Conservation (phyloP, 2,329 filamentous ascomycete species). For the Cytospora piceicola region DNA sequence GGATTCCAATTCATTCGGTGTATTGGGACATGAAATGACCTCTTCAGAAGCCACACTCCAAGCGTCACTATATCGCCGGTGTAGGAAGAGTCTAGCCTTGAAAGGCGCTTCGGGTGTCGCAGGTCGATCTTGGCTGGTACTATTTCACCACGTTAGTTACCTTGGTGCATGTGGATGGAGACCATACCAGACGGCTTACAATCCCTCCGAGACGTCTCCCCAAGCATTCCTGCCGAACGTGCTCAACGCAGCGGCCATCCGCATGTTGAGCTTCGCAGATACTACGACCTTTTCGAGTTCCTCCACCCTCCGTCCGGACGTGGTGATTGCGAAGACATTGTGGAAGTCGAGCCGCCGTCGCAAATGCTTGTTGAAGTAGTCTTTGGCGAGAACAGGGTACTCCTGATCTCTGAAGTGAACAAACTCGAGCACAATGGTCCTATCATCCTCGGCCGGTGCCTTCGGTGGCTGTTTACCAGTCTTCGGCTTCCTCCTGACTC, state of each 20-base stretch:
- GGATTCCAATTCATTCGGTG: background rate
- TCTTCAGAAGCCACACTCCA: background rate
- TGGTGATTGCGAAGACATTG: background rate
- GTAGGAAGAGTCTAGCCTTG: background rate
- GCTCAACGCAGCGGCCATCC: background rate
- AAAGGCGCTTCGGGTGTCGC: background rate
- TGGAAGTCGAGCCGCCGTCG: background rate
- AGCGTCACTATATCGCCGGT: background rate
- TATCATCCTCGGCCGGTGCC: background rate
- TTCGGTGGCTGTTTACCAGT: background rate
- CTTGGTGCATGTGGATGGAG: background rate
- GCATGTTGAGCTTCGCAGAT: background rate
- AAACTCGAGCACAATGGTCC: background rate
- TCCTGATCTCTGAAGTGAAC: background rate
- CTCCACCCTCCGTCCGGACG: background rate
- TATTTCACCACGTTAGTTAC: background rate
- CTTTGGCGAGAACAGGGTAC: background rate
- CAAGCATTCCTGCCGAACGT: background rate
- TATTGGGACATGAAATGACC: background rate
- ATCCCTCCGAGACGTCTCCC: background rate
- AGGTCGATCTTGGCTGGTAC: slow-evolving; percentile 12
- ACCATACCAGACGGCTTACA: background rate
- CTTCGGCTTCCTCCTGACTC: background rate
- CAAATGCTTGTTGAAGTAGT: background rate
- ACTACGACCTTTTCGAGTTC: background rate